Evolutionary conservation across 768 basidiomycete genomes (phyloP).

Genomic region (Tricholoma flavovirens): DNA sequence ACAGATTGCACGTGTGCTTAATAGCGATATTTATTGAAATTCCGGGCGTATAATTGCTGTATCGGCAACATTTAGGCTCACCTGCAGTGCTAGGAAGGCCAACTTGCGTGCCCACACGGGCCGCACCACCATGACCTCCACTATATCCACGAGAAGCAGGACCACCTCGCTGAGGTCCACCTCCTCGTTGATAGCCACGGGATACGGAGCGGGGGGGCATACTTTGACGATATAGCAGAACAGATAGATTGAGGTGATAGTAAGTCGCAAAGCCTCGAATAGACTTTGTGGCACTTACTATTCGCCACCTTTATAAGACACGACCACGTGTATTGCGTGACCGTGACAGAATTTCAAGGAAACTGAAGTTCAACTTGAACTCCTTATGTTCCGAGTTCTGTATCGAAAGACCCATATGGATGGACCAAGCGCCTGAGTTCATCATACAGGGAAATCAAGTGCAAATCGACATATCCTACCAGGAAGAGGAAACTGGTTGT

Average conservation of each 20-base stretch:
- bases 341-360: neutral
- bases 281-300: no score
- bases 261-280: neutral
- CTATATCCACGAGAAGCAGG: constrained; percentile 9
- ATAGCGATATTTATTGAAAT: constrained; percentile 10
- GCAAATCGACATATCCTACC: no score
- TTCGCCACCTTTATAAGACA: neutral
- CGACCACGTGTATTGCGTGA: neutral
- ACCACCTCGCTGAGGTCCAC: constrained; percentile 5
- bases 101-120: constrained; percentile 24
- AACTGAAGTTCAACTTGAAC: no score
- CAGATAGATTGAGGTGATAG: neutral
- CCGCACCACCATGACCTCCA: constrained; percentile 23
- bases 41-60: neutral
- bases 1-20: constrained; percentile 23
- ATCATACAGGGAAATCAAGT: no score
- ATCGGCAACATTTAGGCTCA: constrained; percentile 15
- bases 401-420: no score
- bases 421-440: no score
- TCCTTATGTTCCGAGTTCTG: no score
- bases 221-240: constrained; percentile 8
- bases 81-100: constrained; percentile 26
- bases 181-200: constrained; percentile 18
- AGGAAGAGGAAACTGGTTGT: no score
- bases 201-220: constrained; percentile 15